A percentile compares a stretch with the other conserved stretches of the same genome.
phyloP scores from a whole-genome alignment of 495 filamentous ascomycete species.

The Hypoxylon lienhwacheense region DNA sequence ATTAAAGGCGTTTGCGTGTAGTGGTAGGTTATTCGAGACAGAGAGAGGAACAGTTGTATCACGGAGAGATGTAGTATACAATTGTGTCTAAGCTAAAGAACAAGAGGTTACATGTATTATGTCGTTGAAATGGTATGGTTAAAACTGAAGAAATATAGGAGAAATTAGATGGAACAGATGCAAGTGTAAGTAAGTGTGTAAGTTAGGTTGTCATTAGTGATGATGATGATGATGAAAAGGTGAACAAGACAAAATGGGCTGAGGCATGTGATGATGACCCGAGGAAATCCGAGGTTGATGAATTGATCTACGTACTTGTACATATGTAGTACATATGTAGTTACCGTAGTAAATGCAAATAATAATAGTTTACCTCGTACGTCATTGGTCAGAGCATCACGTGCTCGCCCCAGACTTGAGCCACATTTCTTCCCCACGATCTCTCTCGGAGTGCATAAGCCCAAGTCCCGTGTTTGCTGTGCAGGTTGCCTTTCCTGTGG shows the following conservation, averaged over 20 bases:
- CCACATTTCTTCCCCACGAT: conserved; percentile 32
- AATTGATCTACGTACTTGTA: neutral
- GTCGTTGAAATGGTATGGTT: too few species aligned
- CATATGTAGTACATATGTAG: neutral
- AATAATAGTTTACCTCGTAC: neutral
- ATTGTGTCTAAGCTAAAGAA: too few species aligned
- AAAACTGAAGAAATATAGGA: too few species aligned
- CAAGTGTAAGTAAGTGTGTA: conserved; percentile 13
- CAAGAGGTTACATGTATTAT: too few species aligned
- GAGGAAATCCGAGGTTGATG: conserved; percentile 25
- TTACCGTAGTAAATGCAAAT: neutral
- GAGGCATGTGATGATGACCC: conserved; percentile 28
- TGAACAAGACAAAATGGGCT: conserved; percentile 17
- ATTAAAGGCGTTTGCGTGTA: conserved; percentile 4
- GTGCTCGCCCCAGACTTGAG: conserved; percentile 10
- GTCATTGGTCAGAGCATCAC: conserved; percentile 4
- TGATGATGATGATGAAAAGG: too few species aligned
- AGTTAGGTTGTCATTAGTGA: conserved; percentile 31
- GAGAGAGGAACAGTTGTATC: too few species aligned
- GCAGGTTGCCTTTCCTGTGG: neutral
- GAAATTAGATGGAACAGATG: conserved; percentile 3
- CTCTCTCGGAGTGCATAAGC: neutral
- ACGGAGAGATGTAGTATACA: too few species aligned
- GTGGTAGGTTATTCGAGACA: neutral
- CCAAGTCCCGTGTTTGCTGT: neutral